Base-by-base conservation (phyloP, 1,139 yeast species). In the Tardiomyces depauwii region DNA sequence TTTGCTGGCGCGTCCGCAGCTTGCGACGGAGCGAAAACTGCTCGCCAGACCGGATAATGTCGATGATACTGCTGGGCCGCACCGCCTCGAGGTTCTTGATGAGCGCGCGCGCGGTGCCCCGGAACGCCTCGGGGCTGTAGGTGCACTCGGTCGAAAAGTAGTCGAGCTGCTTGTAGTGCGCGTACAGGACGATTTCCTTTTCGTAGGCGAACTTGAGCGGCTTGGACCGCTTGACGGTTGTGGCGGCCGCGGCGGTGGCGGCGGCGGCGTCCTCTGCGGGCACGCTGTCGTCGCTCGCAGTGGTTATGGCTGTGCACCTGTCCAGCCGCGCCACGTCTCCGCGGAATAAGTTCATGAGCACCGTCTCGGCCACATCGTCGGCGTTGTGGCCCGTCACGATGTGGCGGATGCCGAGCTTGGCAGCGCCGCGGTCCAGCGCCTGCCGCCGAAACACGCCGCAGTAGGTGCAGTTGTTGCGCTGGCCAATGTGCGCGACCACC, bases 331-430 rank as follows among this genome's bases (percentile, higher is more conserved):
- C 95, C 6, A 88, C 82, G 60, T 93, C 99, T n/a, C 99, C 99
- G 55, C 99, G 74, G 27, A 93, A 67, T 41, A 91, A 66, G 63
- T 93, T 93, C 97, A 93, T 89, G 49, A 93, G 66, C 2, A 93
- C 95, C 0, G 99, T 93, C 61, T 93, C 99, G 0, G 99, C 99
- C 85, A 93, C 84, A 65, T 93, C 99, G 62, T 93, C 99, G 0
- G 99, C 99, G 63, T 93, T 93, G 65, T 93, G 99, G 2, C 99
- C 99, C 0, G 99, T 93, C 1, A 93, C 95, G 38, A 93, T 93
- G 64, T 93, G 99, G 51, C 74, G 72, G 43, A 93, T 88, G 0
- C 82, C 88, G 33, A 91, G 68, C 59, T 81, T 83, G n/a, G 85
- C 82, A 1, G 97, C 96, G 1, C 98, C 98, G 55, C 98, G 72